Percentiles rank a stretch among this genome's conserved stretches.
phyloP scores from a whole-genome alignment of 768 basidiomycete genomes.

The Tremella mesenterica region DNA sequence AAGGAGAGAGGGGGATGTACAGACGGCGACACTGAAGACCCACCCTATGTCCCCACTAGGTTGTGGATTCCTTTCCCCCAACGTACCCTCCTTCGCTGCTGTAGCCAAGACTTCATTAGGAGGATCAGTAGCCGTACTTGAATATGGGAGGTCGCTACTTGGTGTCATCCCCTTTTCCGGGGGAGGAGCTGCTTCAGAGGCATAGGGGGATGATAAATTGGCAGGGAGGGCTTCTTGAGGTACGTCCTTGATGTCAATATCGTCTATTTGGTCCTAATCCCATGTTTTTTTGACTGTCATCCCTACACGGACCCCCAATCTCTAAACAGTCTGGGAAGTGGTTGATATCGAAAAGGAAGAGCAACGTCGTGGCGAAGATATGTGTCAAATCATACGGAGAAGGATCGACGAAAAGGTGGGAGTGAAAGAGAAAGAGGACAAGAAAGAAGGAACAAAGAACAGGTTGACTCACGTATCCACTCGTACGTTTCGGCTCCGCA shows the following conservation, averaged over 20 bases:
- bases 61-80: slow-evolving; percentile 33
- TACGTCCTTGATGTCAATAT: slow-evolving; percentile 11
- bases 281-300: too few species aligned
- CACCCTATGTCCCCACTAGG: slow-evolving; percentile 35
- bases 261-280: too few species aligned
- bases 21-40: too few species aligned
- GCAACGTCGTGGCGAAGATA: too few species aligned
- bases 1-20: too few species aligned
- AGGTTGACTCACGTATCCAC: slow-evolving; percentile 28
- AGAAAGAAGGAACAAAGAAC: not conserved
- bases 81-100: slow-evolving; percentile 28
- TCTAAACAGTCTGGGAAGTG: too few species aligned
- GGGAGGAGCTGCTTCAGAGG: slow-evolving; percentile 5
- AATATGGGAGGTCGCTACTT: slow-evolving; percentile 19
- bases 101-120: slow-evolving; percentile 27
- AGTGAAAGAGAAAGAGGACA: too few species aligned
- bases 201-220: slow-evolving; percentile 20
- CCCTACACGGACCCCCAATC: too few species aligned
- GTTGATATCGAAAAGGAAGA: too few species aligned
- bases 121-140: slow-evolving; percentile 34
- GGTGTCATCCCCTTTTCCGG: slow-evolving; percentile 19
- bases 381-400: too few species aligned
- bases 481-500: slow-evolving; percentile 12
- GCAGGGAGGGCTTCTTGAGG: slow-evolving; percentile 30
- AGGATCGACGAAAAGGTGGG: too few species aligned